These are phyloP conservation scores for Rhodamnia rubescens DNA, from an alignment of 345 rosid genomes.

Conservation along the genomic window DNA sequence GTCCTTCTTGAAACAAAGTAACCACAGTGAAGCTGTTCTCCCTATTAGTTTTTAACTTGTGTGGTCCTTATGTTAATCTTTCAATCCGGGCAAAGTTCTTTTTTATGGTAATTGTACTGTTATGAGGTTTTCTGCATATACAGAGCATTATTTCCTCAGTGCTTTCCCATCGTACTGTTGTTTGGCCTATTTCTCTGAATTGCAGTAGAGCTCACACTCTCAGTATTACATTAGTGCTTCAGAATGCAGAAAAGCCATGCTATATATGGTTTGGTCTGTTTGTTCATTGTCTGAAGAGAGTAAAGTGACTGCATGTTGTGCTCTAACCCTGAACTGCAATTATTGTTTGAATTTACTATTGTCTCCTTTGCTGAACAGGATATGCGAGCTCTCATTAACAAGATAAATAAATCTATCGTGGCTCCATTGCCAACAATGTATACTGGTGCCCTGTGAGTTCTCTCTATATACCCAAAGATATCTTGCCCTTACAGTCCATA, in stretches of 20 bases:
- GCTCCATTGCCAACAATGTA: constrained; percentile 90
- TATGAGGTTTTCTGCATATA: not conserved
- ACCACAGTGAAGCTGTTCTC: not conserved
- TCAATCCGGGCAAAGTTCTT: not conserved
- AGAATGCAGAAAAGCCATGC: not conserved
- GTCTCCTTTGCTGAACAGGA: constrained; percentile 35
- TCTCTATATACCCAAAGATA: not conserved
- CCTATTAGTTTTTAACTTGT: not conserved
- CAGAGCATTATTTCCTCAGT: not conserved
- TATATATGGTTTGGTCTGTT: not conserved
- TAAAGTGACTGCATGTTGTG: not conserved
- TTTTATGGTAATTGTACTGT: not conserved
- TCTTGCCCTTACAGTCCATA: not conserved
- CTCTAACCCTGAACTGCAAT: not conserved
- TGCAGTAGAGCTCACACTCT: not conserved
- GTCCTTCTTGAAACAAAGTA: not conserved
- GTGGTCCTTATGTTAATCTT: not conserved
- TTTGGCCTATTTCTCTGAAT: not conserved
- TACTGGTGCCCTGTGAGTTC: constrained; percentile 75
- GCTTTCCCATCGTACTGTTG: not conserved
- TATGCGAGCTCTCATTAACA: constrained; percentile 84
- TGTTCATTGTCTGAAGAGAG: not conserved
- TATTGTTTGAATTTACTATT: not conserved
- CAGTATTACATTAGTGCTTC: not conserved
- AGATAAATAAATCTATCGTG: constrained; percentile 76